Percentiles rank a stretch among this genome's conserved stretches.
These are phyloP conservation scores for Ganoderma sp. DNA, from an alignment of 1,284 basidiomycete species.

Conservation along the genomic window DNA sequence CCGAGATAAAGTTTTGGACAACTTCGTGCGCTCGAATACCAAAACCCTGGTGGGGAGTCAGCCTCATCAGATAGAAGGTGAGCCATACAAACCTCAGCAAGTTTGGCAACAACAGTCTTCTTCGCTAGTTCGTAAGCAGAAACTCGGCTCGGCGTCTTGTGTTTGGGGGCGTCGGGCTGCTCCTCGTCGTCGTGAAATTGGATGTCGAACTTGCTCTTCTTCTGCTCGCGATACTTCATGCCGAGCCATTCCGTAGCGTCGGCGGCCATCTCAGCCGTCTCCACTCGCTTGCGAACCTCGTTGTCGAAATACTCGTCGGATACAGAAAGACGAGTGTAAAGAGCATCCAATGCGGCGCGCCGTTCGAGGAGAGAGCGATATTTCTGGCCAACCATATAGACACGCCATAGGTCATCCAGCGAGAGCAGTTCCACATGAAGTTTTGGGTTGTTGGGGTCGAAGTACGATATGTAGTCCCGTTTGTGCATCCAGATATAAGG, in stretches of 20 bases:
- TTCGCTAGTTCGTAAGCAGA: conserved; percentile 88
- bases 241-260: conserved; percentile 93
- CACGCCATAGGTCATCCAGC: conserved; percentile 85
- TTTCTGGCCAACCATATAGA: conserved; percentile 85
- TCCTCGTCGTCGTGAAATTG: conserved; percentile 75
- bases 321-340: conserved; percentile 69
- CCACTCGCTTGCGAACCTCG: conserved; percentile 65
- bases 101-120: conserved; percentile 74
- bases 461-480: conserved; percentile 86
- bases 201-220: conserved; percentile 74
- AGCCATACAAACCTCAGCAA: conserved; percentile 69
- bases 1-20: conserved; percentile 77
- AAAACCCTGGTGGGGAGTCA: conserved; percentile 60
- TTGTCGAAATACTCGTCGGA: conserved; percentile 77
- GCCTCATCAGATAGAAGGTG: conserved; percentile 12
- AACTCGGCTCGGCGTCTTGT: conserved; percentile 85
- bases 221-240: conserved; percentile 83
- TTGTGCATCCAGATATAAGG: conserved; percentile 96
- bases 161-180: conserved; percentile 60
- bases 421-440: conserved; percentile 72
- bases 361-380: conserved; percentile 86
- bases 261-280: conserved; percentile 87
- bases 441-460: conserved; percentile 64
- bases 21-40: conserved; percentile 82
- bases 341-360: conserved; percentile 62